A percentile compares a stretch with the other conserved stretches of the same genome.
phyloP scores from a whole-genome alignment of 371 early-diverging fungal species.

The Lichtheimia corymbifera region DNA sequence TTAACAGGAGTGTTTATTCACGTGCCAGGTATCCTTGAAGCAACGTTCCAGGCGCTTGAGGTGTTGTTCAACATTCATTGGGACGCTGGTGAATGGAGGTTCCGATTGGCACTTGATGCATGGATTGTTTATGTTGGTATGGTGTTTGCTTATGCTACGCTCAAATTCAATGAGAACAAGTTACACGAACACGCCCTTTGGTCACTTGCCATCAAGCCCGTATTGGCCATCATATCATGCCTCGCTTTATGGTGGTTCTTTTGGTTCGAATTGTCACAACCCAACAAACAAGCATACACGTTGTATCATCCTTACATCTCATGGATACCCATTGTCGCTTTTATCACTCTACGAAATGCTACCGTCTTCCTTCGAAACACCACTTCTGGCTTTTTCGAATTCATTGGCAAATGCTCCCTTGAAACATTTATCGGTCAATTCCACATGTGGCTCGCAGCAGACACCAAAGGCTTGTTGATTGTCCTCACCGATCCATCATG shows the following conservation, averaged over 20 bases:
- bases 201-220: conserved; percentile 27
- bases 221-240: conserved; percentile 25
- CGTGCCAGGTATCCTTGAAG: conserved; percentile 44
- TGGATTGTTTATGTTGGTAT: conserved; percentile 67
- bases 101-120: conserved; percentile 62
- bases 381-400: conserved; percentile 55
- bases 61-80: conserved; percentile 53
- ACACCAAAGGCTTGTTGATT: conserved; percentile 68
- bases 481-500: conserved; percentile 34
- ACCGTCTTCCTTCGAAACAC: conserved; percentile 48
- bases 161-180: conserved; percentile 47
- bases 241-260: conserved; percentile 49
- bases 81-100: conserved; percentile 67
- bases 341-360: conserved; percentile 66
- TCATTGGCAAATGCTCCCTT: conserved; percentile 67
- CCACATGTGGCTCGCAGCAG: conserved; percentile 77
- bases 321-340: conserved; percentile 62
- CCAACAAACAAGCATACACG: conserved; percentile 56
- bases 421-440: conserved; percentile 83
- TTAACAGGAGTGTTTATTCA: conserved; percentile 42
- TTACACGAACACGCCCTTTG: conserved; percentile 40
- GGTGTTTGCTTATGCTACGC: conserved; percentile 45
- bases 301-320: conserved; percentile 65
- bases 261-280: conserved; percentile 46
- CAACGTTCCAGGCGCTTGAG: conserved; percentile 34